Evolutionary conservation across 176 grass and related monocot species (phyloP), one percentile per base, ranked within the genome.

Genomic region (Musa acuminata): DNA sequence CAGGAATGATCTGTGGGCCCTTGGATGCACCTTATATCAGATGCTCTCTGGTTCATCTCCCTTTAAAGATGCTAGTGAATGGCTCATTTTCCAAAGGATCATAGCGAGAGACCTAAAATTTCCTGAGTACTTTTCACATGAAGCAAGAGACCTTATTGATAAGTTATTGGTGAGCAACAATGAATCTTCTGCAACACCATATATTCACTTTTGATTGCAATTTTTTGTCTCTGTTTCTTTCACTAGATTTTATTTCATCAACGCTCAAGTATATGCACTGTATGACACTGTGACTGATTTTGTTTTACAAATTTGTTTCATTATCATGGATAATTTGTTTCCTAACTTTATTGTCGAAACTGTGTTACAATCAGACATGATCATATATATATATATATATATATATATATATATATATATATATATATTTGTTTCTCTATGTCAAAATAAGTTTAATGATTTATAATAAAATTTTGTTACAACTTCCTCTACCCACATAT

Each of bases 71-170:
- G 88, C 91, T 22, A 99, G 83, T 43, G 91, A 99, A 62, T 95
- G 96, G 96, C 86, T 99, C 70, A 99, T 95, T 82, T 99, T 95
- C 85, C 91, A 99, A 79, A 91, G 88, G 79, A 99, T 99, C 71
- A 91, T 89, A 53, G 91, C 96, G 10, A 87, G 96, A 57, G 88
- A 99, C 75, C 82, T 99, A 22, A 90, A 84, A 80, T 84, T 95
- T 82, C 96, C 88, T 22, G 88, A 99, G 10, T 86, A 89, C 75
- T 91, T 99, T 72, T 95, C 96, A 50, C 60, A 87, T 77, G 86
- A 91, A 83, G 96, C 91, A 51, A 90, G 82, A 75, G 83, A 95
- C 81, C 80, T 99, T 71, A 87, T 99, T 80, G 91, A 95, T 60
- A 90, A 89, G 79, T 76, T 99, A 82, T 75, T 99, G 96, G 96